phyloP scores from a whole-genome alignment of 495 filamentous ascomycete species.

The Trypethelium eluteriae region DNA sequence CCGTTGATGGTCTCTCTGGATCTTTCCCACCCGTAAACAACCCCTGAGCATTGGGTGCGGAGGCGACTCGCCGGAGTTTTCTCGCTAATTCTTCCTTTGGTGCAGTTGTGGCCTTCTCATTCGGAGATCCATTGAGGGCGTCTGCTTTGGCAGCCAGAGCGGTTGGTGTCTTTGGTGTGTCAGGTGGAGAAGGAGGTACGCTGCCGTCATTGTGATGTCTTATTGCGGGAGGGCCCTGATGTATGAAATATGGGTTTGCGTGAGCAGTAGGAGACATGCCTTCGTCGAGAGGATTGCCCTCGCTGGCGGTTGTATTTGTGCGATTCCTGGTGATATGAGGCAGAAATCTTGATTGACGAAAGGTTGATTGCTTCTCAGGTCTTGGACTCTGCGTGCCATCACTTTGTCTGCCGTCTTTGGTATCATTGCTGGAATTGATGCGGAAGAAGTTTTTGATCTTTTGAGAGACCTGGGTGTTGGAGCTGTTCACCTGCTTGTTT shows the following conservation, averaged over 20 bases:
- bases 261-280: constrained; percentile 83
- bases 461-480: constrained; percentile 63
- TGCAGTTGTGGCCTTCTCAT: constrained; percentile 65
- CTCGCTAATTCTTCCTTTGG: constrained; percentile 84
- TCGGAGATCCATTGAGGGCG: constrained; percentile 54
- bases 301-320: constrained; percentile 85
- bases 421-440: constrained; percentile 61
- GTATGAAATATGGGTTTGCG: constrained; percentile 94
- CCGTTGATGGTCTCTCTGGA: constrained; percentile 63
- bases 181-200: constrained; percentile 92
- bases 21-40: constrained; percentile 61
- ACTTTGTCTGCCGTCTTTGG: constrained; percentile 38
- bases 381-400: constrained; percentile 42
- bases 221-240: constrained; percentile 87
- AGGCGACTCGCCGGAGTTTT: constrained; percentile 87
- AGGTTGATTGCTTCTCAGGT: constrained; percentile 55
- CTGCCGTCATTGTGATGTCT: constrained; percentile 92
- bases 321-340: constrained; percentile 68
- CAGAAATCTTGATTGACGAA: constrained; percentile 78
- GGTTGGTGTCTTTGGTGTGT: constrained; percentile 58
- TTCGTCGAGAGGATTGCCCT: constrained; percentile 85
- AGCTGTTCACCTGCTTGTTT: constrained; percentile 36
- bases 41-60: constrained; percentile 93
- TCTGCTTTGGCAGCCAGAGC: constrained; percentile 52
- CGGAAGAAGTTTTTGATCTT: constrained; percentile 97